Base-by-base conservation (phyloP, 2,329 filamentous ascomycete genomes). In the Malbranchea zuffiana region DNA sequence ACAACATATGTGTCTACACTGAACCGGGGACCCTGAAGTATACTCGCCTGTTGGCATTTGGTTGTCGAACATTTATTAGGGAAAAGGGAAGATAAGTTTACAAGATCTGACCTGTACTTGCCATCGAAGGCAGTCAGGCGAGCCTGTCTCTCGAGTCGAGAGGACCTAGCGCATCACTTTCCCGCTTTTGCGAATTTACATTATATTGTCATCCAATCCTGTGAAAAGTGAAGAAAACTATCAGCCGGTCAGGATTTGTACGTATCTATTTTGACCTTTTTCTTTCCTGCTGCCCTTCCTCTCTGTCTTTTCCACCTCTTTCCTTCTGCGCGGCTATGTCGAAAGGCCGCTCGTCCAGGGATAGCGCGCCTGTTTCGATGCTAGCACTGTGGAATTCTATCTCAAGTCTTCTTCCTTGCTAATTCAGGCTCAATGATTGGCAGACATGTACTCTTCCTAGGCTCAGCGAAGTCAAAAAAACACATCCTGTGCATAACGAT, bases 391-490 rank as follows among this genome's bases (percentile, higher is more conserved):
- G n/a, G n/a, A n/a, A n/a, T 35, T 13, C 13, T 40, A 6, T 15
- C 2, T 23, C 13, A 25, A 20, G 25, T n/a, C 21, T 36, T 34
- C 19, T 29, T 38, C 17, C 40, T 50, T 61, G 52, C 60, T 63
- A 63, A 63, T 63, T 44, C 45, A 49, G 49, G 38, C 37, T 47
- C 42, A 55, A 43, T 53, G 39, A 41, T 45, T 45, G 52, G 51
- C 59, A 63, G 60, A 62, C 57, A 60, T 62, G 60, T 62, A 61
- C 55, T 57, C 54, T 55, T 45, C 48, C 57, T 62, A 48, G 47
- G 26, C 46, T 50, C 43, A 45, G 44, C 45, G 43, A 49, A 50
- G 45, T 41, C 47, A 41, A 47, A 52, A 55, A 51, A n/a, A n/a
- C n/a, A n/a, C n/a, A n/a, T 46, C 53, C 52, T 62, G 59, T 62